Evolutionary conservation across 1,284 basidiomycete genomes (phyloP).

Genomic region (Heterobasidion parviporum): DNA sequence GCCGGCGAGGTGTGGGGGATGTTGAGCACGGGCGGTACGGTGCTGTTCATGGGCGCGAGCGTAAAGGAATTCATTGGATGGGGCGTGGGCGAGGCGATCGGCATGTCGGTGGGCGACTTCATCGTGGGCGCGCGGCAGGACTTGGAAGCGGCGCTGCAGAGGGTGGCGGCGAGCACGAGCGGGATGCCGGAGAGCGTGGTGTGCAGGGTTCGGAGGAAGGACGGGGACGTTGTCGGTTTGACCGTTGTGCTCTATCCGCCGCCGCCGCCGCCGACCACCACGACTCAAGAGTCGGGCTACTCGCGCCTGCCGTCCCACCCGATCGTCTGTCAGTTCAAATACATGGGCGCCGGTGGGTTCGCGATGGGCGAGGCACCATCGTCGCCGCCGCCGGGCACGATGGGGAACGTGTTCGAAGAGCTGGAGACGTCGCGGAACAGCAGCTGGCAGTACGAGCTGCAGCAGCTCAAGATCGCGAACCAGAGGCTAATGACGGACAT

Average conservation of each 20-base stretch:
- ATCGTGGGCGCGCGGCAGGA: conserved; percentile 14
- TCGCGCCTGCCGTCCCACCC: conserved; percentile 10
- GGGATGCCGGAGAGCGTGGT: conserved; percentile 16
- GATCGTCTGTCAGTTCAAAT: conserved; percentile 24
- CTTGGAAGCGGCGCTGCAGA: conserved; percentile 14
- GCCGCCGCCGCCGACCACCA: background rate
- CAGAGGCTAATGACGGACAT: conserved; percentile 67
- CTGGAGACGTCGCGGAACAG: conserved; percentile 57
- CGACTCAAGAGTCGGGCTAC: conserved; percentile 2
- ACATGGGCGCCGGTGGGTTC: conserved; percentile 10
- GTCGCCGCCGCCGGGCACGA: conserved; percentile 9
- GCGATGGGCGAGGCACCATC: background rate
- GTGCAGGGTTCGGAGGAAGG: conserved; percentile 26
- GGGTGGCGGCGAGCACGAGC: conserved; percentile 14
- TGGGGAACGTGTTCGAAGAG: conserved; percentile 63
- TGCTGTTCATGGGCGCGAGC: conserved; percentile 43
- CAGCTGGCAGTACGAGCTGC: conserved; percentile 90
- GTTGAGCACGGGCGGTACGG: conserved; percentile 38
- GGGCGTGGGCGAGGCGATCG: conserved; percentile 62
- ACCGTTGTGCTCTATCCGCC: conserved; percentile 29
- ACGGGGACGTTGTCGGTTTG: conserved; percentile 23
- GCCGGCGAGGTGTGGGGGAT: conserved; percentile 50
- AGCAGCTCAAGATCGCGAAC: conserved; percentile 76
- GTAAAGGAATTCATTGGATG: conserved; percentile 56
- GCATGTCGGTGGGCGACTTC: conserved; percentile 52